phyloP scores from a whole-genome alignment of 345 rosid species.

The Citrus trifoliata region DNA sequence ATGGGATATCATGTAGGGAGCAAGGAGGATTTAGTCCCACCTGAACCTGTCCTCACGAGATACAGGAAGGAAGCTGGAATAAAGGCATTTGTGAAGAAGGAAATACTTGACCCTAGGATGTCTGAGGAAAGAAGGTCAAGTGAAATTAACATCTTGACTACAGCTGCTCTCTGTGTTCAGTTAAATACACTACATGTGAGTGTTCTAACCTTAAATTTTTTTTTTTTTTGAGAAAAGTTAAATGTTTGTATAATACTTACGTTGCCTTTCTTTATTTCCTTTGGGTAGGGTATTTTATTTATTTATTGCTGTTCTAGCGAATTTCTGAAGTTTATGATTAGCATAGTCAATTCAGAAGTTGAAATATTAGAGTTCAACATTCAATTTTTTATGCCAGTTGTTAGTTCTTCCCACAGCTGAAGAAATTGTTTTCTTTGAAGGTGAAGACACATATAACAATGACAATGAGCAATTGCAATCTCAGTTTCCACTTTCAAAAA shows the following conservation, averaged over 20 bases:
- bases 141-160: slow-evolving; percentile 58
- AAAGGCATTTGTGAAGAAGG: slow-evolving; percentile 95
- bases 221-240: too few species aligned
- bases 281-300: not conserved
- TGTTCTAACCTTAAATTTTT: slow-evolving; percentile 25
- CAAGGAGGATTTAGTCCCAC: slow-evolving; percentile 92
- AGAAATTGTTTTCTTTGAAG: not conserved
- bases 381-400: not conserved
- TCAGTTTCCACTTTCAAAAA: not conserved
- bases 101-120: slow-evolving; percentile 72
- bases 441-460: not conserved
- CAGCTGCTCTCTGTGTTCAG: slow-evolving; percentile 80
- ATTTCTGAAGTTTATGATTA: slow-evolving; percentile 3
- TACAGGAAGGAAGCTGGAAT: slow-evolving; percentile 83
- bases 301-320: not conserved
- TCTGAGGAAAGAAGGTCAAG: slow-evolving; percentile 71
- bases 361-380: not conserved
- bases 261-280: not conserved
- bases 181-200: slow-evolving; percentile 86
- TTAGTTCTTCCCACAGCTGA: not conserved
- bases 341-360: not conserved
- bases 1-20: slow-evolving; percentile 41
- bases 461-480: not conserved
- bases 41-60: slow-evolving; percentile 91
- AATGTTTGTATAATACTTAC: not conserved